Evolutionary conservation across 2,329 filamentous ascomycete genomes (phyloP), one percentile per base, ranked within the genome.

Genomic region (Ramularia collo-cygni): DNA sequence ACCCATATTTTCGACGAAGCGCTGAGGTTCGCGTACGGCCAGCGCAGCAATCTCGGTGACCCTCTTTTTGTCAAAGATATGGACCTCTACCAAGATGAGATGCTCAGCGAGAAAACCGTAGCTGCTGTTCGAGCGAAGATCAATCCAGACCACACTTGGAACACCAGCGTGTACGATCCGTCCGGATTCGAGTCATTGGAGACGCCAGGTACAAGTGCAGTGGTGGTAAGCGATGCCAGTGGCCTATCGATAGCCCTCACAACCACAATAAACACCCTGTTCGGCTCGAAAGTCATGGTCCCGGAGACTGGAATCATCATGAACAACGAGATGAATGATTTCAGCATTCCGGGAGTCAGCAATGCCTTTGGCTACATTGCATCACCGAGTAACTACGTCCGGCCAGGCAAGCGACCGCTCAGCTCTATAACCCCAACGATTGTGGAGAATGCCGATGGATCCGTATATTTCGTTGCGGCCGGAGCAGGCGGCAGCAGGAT

Each of bases 311-410:
- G 89, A 13, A 74, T 95, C 42, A 85, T 93, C 40, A 77, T 93
- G 68, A 63, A 71, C 61, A 68, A 71, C 47, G 67, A 67, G 41
- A 66, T 66, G 63, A 55, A 81, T 68, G 87, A 94, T 66, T 95
- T 95, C 68, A 86, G 81, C 35, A 88, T 94, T 54, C 89, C 90
- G 0, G 77, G 77, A 38, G 67, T 74, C 2, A 73, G 71, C 42
- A 95, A 95, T 60, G 78, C 81, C 17, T 96, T 95, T 59, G 88
- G 87, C 37, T 95, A 87, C 65, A 75, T 81, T 31, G 88, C 90
- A 2, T 81, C 78, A 1, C 76, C 79, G 3, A 75, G 81, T 31
- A 95, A 96, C 70, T 95, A 79, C 60, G 79, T 95, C 60, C 75
- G 79, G 4, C 79, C 86, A 0, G 74, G 77, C 34, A 95, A 95